These are phyloP conservation scores for Peronospora belbahrii DNA, from an alignment of 352 stramenopile species.

Conservation along the genomic window DNA sequence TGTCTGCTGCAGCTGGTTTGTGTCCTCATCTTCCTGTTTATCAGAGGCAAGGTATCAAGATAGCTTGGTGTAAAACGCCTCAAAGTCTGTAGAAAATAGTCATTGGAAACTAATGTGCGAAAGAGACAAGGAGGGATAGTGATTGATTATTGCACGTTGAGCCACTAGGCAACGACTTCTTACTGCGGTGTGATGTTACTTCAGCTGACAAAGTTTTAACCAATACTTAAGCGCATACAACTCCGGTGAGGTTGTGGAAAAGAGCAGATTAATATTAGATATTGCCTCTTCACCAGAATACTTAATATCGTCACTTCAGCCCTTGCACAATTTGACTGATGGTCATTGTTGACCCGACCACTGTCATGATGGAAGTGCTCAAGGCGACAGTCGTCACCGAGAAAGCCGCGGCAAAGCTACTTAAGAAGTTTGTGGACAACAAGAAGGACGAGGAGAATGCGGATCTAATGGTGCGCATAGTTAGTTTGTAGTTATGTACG, in stretches of 20 bases:
- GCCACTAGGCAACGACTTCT: slow-evolving; percentile 12
- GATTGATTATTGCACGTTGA: slow-evolving; percentile 22
- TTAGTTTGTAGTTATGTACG: not conserved
- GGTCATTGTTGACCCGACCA: slow-evolving; percentile 9
- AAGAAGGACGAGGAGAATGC: slow-evolving; percentile 61
- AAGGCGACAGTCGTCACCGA: slow-evolving; percentile 53
- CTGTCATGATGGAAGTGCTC: slow-evolving; percentile 53
- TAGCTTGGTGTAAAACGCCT: slow-evolving; percentile 22
- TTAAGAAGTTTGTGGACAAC: slow-evolving; percentile 66
- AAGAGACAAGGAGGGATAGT: slow-evolving; percentile 1
- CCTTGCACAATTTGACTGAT: not conserved
- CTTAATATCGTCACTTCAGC: not conserved
- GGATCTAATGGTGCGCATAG: slow-evolving; percentile 51
- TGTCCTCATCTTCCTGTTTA: slow-evolving; percentile 42
- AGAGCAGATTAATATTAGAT: too few species aligned
- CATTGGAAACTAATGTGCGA: slow-evolving; percentile 1
- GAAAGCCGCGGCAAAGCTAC: slow-evolving; percentile 57
- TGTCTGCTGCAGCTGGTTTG: slow-evolving; percentile 32
- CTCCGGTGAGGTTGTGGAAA: too few species aligned
- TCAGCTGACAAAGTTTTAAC: too few species aligned
- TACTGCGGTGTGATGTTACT: too few species aligned
- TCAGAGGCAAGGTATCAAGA: slow-evolving; percentile 43
- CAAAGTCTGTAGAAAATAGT: not conserved
- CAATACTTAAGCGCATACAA: too few species aligned
- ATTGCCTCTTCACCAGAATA: not conserved